Base-by-base conservation (phyloP, 331 rosid genomes). In the Rosa hybrid region DNA sequence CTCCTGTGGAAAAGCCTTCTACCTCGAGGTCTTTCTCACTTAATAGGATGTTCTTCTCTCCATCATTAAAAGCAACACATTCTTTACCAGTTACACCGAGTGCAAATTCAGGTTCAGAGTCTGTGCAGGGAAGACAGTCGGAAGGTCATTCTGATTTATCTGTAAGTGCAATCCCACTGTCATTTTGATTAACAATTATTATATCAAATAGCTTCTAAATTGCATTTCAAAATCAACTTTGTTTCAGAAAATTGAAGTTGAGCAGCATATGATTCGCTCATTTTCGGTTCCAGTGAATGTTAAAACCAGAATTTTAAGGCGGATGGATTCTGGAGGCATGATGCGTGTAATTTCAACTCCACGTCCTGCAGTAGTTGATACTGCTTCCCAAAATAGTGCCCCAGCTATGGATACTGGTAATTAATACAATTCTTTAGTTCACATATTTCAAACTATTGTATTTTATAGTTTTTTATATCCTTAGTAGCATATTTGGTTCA, bases 11-110 rank as follows among this genome's bases (percentile, higher is more conserved):
- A 27, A 88, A 87, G 57, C 90, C 91, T 86, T 85, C 91, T 74
- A 46, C 90, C 48, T 85, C 89, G 2, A 80, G 87, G 78, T 85
- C 91, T 1, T 85, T 81, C 71, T 92, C 91, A 18, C 85, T 89
- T 71, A 89, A 74, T 72, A 92, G 84, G 87, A 82, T 78, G 79
- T 74, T 88, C 51, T 87, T 86, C 60, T 70, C 92, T 74, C 83
- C 92, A 34, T 85, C 87, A 48, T n/a, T 41, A 27, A 92, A 92
- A 81, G 81, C 79, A 75, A 74, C 89, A 46, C 88, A 79, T 83
- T 92, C 97, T 76, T 80, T 88, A 78, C 97, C 97, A 17, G 91
- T 86, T 64, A 90, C 96, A 77, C 96, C 97, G 11, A 74, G 82
- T 81, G 87, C 88, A 79, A 84, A 82, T 85, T 71, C 85, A 17